Base-by-base conservation (phyloP, 106 monocot species). In the Ottelia alismoides region DNA sequence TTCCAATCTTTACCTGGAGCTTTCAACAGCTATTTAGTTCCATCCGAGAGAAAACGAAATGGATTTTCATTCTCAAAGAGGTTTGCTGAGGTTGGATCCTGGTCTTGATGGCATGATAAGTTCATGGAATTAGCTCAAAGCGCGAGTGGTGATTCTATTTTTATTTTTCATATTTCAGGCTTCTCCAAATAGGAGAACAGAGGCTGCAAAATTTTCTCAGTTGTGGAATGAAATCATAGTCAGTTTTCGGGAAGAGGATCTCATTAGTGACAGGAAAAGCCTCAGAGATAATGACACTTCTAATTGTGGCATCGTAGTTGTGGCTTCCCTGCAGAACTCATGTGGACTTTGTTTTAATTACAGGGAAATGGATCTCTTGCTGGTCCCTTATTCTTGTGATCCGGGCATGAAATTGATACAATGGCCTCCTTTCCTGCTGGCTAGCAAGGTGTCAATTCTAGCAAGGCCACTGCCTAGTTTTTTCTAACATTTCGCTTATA, bases 381-480 rank as follows among this genome's bases (percentile, higher is more conserved):
- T 99, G 31, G 98, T 99, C 73, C 98, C 98, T 29, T 99, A 90
- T 60, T 90, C 85, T 11, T 94, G 86, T 35, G 79, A 90, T 76
- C 82, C 90, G 49, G 84, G 79, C 59, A 73, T 99, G 24, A 90
- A 82, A 53, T 51, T 99, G 20, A 90, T 99, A 50, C 98, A 99
- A 44, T 99, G 98, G 98, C 98, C 98, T 24, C 90, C 82, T 16
- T 99, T 99, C 56, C 68, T 99, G 68, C 98, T 99, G 55, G 98
- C 98, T 53, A 99, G 98, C 90, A 99, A 99, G 98, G 98, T 68
- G 24, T n/a, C n/a, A n/a, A n/a, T n/a, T n/a, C n/a, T n/a, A n/a
- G n/a, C n/a, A n/a, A n/a, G n/a, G n/a, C n/a, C n/a, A n/a, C n/a
- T n/a, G n/a, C n/a, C n/a, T n/a, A n/a, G n/a, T n/a, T n/a, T n/a